Base-by-base conservation (phyloP, 495 filamentous ascomycete genomes). In the Annulohypoxylon nitens region DNA sequence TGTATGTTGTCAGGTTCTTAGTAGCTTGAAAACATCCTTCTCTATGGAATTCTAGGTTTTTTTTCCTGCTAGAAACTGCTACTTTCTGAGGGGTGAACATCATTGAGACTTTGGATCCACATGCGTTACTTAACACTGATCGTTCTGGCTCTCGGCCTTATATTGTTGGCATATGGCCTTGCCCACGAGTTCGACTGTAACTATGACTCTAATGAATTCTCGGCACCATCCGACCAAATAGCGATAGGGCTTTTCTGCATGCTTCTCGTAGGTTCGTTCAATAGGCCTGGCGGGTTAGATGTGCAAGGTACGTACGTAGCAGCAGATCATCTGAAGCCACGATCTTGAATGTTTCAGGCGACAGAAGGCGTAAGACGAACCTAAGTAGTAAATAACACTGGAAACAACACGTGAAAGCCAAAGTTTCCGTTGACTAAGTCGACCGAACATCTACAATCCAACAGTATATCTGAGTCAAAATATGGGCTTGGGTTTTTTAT, bases 301-400 rank as follows among this genome's bases (percentile, higher is more conserved):
- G 64, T 73, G 75, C 76, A 73, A 75, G 74, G 66, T 78, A 78
- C 76, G 76, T 68, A 74, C 77, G 75, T 79, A 79, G 64, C 54
- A 69, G 64, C 39, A 67, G 68, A 74, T 72, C 68, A 75, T 67
- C 70, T 71, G 48, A 74, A 79, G 75, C 72, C 75, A 77, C 67
- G 64, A 66, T 75, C 67, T 72, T 18, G 26, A 48, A 70, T 79
- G 77, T 79, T 67, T 79, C 68, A 77, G 66, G 7, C 57, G 23
- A 64, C 48, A 55, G 43, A 63, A 58, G 45, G 50, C 50, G 43
- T 60, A 64, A 58, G 10, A 54, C 61, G 43, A 47, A 20, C n/a
- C n/a, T 47, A 6, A 16, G 43, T 63, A 36, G 30, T 18, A 66
- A 36, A 36, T 8, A 30, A 30, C 30, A 6, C 5, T 30, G 30